These are phyloP conservation scores for Hypoxylon sp. DNA, from an alignment of 2,329 filamentous ascomycete genomes.

Conservation along the genomic window DNA sequence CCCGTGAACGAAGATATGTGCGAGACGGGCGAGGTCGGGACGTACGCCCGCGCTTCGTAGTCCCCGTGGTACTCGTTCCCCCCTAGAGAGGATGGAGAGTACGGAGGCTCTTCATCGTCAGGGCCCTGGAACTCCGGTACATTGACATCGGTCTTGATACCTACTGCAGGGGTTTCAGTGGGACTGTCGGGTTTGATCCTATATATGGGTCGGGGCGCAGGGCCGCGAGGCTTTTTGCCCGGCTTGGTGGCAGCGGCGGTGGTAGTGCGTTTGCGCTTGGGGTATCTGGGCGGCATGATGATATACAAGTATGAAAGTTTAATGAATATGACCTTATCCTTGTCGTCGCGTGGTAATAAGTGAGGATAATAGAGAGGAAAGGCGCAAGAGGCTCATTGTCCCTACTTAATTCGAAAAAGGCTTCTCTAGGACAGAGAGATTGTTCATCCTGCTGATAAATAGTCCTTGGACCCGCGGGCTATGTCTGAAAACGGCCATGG, in stretches of 20 bases:
- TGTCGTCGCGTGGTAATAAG: not conserved
- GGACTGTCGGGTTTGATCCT: not conserved
- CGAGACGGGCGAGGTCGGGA: not conserved
- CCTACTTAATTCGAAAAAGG: not conserved
- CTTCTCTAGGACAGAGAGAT: not conserved
- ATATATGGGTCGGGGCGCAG: not conserved
- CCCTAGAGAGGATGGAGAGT: no score
- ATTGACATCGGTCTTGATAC: no score
- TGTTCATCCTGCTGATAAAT: constrained; percentile 11
- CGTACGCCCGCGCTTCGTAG: not conserved
- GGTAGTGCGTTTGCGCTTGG: constrained; percentile 13
- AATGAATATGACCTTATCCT: not conserved
- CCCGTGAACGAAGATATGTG: not conserved
- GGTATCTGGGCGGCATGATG: constrained; percentile 11
- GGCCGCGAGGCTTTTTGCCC: not conserved
- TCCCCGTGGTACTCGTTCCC: no score
- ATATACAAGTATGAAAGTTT: not conserved
- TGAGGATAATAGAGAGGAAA: not conserved
- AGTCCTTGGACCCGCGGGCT: not conserved
- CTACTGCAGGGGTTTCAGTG: no score
- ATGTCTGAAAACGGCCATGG: constrained; percentile 26
- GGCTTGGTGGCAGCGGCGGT: not conserved
- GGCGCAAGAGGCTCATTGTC: constrained; percentile 12
- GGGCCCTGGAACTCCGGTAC: no score
- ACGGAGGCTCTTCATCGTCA: no score